Conservation (phyloP, 768 basidiomycete genomes). For the Collybia nuda region DNA sequence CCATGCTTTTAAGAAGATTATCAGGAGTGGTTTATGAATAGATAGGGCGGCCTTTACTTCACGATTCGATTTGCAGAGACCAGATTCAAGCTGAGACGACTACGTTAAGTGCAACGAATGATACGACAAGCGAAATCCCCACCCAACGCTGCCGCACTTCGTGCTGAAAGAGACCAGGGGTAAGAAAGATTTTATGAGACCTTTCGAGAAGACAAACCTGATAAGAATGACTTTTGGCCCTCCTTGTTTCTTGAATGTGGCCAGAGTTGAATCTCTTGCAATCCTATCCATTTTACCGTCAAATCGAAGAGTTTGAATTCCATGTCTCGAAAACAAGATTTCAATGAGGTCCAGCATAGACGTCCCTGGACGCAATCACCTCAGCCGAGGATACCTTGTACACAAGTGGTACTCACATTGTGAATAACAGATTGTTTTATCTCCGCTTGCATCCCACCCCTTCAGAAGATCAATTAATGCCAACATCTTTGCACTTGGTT, state of each 20-base stretch:
- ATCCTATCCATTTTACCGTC: constrained; percentile 67
- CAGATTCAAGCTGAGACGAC: constrained; percentile 46
- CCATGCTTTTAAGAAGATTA: constrained; percentile 44
- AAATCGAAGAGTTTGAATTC: constrained; percentile 58
- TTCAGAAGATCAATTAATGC: constrained; percentile 54
- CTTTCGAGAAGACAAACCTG: constrained; percentile 37
- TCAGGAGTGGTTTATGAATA: not conserved
- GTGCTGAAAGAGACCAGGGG: constrained; percentile 34
- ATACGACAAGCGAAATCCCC: constrained; percentile 4
- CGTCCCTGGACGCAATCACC: constrained; percentile 48
- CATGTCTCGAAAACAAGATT: constrained; percentile 56
- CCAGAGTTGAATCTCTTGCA: constrained; percentile 48
- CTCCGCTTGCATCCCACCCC: constrained; percentile 57
- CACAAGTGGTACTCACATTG: constrained; percentile 47
- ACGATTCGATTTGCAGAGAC: constrained; percentile 69
- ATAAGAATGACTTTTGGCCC: constrained; percentile 68
- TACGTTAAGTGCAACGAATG: not conserved
- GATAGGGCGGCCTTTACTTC: constrained; percentile 39
- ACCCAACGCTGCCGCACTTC: constrained; percentile 70
- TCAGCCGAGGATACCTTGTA: not conserved
- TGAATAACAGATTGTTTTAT: constrained; percentile 72
- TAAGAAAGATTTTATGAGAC: not conserved
- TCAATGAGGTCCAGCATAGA: constrained; percentile 70
- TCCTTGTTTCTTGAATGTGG: constrained; percentile 51
- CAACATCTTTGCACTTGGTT: constrained; percentile 70